These are phyloP conservation scores for Yamadazyma spencermartinsiae DNA, from an alignment of 1,139 yeast genomes.

Conservation along the genomic window DNA sequence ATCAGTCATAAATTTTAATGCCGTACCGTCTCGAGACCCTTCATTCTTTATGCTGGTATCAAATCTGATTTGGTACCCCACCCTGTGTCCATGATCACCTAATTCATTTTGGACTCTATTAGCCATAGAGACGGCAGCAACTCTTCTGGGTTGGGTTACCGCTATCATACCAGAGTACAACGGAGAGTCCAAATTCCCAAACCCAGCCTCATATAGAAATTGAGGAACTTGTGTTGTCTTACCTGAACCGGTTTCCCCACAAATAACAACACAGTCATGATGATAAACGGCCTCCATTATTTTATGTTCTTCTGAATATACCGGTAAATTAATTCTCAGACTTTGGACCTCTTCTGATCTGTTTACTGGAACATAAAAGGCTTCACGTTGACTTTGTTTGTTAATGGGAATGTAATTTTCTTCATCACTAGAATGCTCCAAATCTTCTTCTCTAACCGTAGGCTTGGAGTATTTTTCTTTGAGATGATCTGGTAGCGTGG, in stretches of 20 bases:
- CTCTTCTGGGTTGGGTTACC: constrained; percentile 95
- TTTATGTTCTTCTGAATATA: constrained; percentile 84
- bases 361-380: constrained; percentile 66
- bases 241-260: constrained; percentile 93
- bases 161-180: constrained; percentile 88
- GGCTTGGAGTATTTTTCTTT: constrained; percentile 43
- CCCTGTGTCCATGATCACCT: constrained; percentile 74
- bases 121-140: constrained; percentile 98
- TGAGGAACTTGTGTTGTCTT: constrained; percentile 80
- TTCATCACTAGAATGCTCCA: constrained; percentile 59
- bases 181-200: constrained; percentile 63
- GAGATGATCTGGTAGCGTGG: constrained; percentile 52
- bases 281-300: constrained; percentile 96
- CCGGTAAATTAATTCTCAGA: constrained; percentile 76
- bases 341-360: constrained; percentile 67
- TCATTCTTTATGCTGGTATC: constrained; percentile 70
- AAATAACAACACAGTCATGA: constrained; percentile 84
- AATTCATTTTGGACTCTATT: constrained; percentile 80
- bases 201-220: constrained; percentile 83
- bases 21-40: constrained; percentile 55
- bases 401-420: constrained; percentile 59
- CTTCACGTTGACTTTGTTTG: constrained; percentile 54
- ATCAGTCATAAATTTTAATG: constrained; percentile 96
- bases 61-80: constrained; percentile 90
- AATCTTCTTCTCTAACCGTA: constrained; percentile 58